These are phyloP conservation scores for Garcia nutans DNA, from an alignment of 345 rosid genomes.

Conservation along the genomic window DNA sequence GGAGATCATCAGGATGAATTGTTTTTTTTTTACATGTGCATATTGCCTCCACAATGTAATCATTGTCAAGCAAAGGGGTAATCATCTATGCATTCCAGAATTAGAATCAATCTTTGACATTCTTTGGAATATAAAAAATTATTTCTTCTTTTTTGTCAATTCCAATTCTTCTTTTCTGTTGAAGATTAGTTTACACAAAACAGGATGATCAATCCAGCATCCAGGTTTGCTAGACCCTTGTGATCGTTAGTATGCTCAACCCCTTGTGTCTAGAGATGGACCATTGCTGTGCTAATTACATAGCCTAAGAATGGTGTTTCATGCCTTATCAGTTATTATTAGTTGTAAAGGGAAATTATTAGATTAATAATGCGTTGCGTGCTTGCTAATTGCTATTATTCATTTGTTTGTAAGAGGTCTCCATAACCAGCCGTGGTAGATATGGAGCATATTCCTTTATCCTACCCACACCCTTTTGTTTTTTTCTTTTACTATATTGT, in stretches of 20 bases:
- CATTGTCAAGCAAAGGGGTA: conserved; percentile 37
- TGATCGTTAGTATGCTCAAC: background rate
- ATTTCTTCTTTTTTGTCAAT: background rate
- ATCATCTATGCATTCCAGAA: conserved; percentile 37
- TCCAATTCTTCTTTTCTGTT: conserved; percentile 3
- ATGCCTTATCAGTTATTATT: too few species aligned
- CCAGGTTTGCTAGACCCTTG: background rate
- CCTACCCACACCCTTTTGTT: too few species aligned
- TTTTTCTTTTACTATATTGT: too few species aligned
- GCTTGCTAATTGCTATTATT: too few species aligned
- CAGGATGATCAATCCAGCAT: background rate
- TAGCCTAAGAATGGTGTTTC: too few species aligned
- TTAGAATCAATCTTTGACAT: conserved; percentile 29
- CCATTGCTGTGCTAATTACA: too few species aligned
- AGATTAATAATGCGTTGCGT: too few species aligned
- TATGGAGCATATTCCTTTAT: too few species aligned
- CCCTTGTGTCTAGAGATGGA: too few species aligned
- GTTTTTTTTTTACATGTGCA: conserved; percentile 15
- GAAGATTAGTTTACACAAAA: background rate
- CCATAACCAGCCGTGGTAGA: too few species aligned
- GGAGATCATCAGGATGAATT: conserved; percentile 85
- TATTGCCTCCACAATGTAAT: conserved; percentile 30
- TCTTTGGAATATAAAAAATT: conserved; percentile 17
- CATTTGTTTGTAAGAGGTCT: too few species aligned
- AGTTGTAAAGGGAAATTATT: too few species aligned